Percentiles rank a stretch among this genome's conserved stretches.
Evolutionary conservation across 1,284 basidiomycete genomes (phyloP).

Genomic region (Sanghuangporus sanghuang): DNA sequence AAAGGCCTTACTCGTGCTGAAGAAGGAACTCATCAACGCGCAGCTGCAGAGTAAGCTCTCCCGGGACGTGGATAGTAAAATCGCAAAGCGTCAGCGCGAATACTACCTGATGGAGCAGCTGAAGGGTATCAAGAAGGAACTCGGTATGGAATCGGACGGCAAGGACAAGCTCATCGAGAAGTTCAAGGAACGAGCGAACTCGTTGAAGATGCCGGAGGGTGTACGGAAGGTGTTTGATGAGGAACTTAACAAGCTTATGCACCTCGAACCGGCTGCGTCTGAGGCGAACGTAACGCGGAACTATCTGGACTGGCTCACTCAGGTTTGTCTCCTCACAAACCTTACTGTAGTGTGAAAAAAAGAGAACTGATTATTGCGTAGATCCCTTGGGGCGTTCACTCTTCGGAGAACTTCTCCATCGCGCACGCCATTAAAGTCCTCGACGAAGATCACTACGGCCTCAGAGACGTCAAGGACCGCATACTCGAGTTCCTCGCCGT

Average conservation of each 20-base stretch:
- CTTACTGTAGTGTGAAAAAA: background rate
- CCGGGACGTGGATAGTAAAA: conserved; percentile 93
- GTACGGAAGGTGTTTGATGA: conserved; percentile 97
- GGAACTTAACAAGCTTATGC: conserved; percentile 89
- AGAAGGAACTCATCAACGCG: conserved; percentile 98
- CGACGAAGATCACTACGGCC: conserved; percentile 95
- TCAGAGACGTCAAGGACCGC: conserved; percentile 94
- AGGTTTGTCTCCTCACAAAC: conserved; percentile 37
- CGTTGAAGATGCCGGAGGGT: conserved; percentile 88
- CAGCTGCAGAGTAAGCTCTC: conserved; percentile 94
- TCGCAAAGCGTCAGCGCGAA: conserved; percentile 95
- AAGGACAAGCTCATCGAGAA: conserved; percentile 98
- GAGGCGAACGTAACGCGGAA: conserved; percentile 97
- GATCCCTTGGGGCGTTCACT: conserved; percentile 97
- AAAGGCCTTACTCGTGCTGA: conserved; percentile 88
- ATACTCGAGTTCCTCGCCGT: conserved; percentile 98
- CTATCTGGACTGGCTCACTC: conserved; percentile 94
- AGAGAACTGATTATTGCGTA: conserved; percentile 23
- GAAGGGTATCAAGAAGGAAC: conserved; percentile 98
- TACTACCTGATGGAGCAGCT: conserved; percentile 99
- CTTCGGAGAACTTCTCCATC: conserved; percentile 91
- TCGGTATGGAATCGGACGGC: conserved; percentile 95
- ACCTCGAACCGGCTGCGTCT: conserved; percentile 88
- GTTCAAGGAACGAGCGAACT: conserved; percentile 86
- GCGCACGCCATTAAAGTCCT: conserved; percentile 80